phyloP scores from a whole-genome alignment of 805 yeast genomes.

The Saccharomycopsis fibuligera region DNA sequence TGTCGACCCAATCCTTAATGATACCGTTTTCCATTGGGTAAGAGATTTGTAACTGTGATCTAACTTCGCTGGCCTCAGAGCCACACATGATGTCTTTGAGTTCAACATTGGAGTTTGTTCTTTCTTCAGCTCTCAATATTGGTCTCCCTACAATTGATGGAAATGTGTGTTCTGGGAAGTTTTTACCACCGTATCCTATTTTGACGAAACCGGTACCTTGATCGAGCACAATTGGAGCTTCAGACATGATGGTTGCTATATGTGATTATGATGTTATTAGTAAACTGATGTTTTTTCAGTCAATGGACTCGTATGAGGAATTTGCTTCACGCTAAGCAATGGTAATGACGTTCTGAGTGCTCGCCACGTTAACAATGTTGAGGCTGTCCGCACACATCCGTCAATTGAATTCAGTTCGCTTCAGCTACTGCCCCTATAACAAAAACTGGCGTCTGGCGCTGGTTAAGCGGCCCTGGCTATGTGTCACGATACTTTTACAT shows the following conservation, averaged over 20 bases:
- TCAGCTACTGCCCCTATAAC: no score
- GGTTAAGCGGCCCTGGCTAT: no score
- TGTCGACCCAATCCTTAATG: slow-evolving; percentile 96
- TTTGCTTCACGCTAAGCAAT: no score
- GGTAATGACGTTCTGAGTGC: no score
- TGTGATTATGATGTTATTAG: background rate
- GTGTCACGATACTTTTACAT: no score
- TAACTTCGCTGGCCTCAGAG: slow-evolving; percentile 84
- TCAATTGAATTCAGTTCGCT: no score
- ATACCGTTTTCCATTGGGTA: slow-evolving; percentile 99
- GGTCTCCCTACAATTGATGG: slow-evolving; percentile 98
- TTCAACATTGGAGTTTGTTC: slow-evolving; percentile 58
- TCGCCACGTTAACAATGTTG: no score
- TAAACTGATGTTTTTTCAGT: no score
- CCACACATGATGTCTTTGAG: slow-evolving; percentile 98
- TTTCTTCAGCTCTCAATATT: slow-evolving; percentile 92
- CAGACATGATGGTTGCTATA: background rate
- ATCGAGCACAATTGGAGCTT: slow-evolving; percentile 62
- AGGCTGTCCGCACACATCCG: no score
- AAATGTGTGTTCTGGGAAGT: slow-evolving; percentile 94
- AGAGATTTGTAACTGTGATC: slow-evolving; percentile 85
- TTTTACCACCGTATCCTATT: slow-evolving; percentile 93
- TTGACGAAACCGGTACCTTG: slow-evolving; percentile 99
- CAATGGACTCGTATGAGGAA: no score
- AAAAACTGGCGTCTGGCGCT: no score